Evolutionary conservation across 1,284 basidiomycete genomes (phyloP), one percentile per base, ranked within the genome.

Genomic region (Ustilago trichophora): DNA sequence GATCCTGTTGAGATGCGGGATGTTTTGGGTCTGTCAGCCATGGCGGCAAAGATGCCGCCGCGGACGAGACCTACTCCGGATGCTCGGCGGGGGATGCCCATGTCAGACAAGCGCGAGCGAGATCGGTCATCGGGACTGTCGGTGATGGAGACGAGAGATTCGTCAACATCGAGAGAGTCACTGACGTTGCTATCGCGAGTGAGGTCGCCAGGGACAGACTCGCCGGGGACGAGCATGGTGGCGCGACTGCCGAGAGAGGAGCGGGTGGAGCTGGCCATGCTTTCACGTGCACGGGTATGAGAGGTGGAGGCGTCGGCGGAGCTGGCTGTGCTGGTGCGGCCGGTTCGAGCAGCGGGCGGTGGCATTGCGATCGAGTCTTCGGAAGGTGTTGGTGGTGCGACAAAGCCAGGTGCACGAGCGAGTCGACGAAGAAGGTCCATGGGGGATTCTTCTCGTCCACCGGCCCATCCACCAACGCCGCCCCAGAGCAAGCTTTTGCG

Each of bases 381-480:
- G 9, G 54, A 55, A 5, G 68, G 68, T n/a, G 68, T 71, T 2
- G 57, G 47, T 12, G 68, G 68, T 2, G 38, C 53, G 2, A 66
- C 54, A 40, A 66, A 71, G 19, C 54, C 63, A 15, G 68, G 68
- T 12, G 68, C 68, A 4, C 70, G 40, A 3, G 70, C 65, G 5
- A 72, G 43, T 13, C 70, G 44, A 15, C 70, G 40, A 12, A 72
- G 27, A 13, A 72, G 48, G 18, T 72, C 70, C 58, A 72, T 63
- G 22, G 70, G 70, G 43, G 56, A 60, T 31, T 72, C 70, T 44
- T 72, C 70, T 2, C 70, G 37, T 26, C 70, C 70, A 16, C 65
- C 65, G 4, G 57, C 70, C 70, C 70, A 72, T 16, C 65, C 65
- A 21, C 59, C 65, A 13, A 72, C 36, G 10, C 68, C 68, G 12